phyloP scores from a whole-genome alignment of 805 yeast genomes.

The Pichia nanzhaoensis region DNA sequence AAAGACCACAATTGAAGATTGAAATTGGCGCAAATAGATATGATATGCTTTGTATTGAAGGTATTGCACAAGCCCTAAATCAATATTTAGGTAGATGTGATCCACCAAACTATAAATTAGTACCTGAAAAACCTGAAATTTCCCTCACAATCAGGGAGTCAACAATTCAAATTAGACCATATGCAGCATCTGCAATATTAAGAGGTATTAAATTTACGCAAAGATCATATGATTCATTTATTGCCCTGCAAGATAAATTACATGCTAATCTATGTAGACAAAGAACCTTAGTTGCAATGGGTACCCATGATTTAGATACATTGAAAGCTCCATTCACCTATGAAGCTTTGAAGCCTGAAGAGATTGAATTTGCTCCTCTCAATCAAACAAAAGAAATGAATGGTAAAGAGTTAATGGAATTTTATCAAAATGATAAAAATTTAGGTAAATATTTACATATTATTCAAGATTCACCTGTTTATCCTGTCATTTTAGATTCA shows the following conservation, averaged over 20 bases:
- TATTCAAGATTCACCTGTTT: conserved; percentile 80
- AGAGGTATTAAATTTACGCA: conserved; percentile 77
- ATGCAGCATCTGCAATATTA: conserved; percentile 90
- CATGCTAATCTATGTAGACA: conserved; percentile 95
- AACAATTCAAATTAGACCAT: conserved; percentile 75
- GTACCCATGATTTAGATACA: conserved; percentile 90
- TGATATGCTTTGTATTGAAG: conserved; percentile 96
- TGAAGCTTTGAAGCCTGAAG: conserved; percentile 75
- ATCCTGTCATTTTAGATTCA: conserved; percentile 82
- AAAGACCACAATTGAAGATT: conserved; percentile 93
- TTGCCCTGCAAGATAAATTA: conserved; percentile 90
- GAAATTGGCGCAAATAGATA: conserved; percentile 98
- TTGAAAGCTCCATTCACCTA: conserved; percentile 77
- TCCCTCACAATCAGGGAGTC: conserved; percentile 69
- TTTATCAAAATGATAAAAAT: conserved; percentile 86
- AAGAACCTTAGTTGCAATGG: conserved; percentile 96
- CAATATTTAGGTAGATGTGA: conserved; percentile 70
- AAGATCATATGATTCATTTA: conserved; percentile 88
- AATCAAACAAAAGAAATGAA: conserved; percentile 64
- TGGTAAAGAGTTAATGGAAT: conserved; percentile 78
- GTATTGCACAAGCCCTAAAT: conserved; percentile 91
- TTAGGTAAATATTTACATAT: conserved; percentile 84
- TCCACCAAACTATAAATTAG: conserved; percentile 62
- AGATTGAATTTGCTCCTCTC: conserved; percentile 67
- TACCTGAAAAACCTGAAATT: conserved; percentile 53